Conservation (phyloP, 805 yeast genomes). For the Zygotorulaspora danielsina region DNA sequence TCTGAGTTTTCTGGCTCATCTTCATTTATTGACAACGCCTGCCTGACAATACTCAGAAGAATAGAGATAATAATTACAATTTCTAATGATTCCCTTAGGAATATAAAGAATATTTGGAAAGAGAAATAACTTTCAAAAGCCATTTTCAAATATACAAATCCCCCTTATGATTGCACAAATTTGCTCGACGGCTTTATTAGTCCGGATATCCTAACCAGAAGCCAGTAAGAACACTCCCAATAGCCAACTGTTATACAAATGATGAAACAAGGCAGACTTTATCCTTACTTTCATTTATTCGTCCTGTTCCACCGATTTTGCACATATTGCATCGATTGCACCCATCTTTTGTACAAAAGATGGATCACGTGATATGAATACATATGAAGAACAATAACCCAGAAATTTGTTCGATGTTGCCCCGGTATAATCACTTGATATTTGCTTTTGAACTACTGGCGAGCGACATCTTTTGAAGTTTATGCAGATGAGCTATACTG, state of each 20-base stretch:
- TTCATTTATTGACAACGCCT: slow-evolving; percentile 44
- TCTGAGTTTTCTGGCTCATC: slow-evolving; percentile 10
- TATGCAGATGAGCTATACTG: slow-evolving; percentile 55
- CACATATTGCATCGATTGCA: no score
- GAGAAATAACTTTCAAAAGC: slow-evolving; percentile 52
- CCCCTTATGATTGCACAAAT: no score
- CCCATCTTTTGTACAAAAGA: background rate
- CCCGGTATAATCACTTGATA: background rate
- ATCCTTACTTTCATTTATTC: no score
- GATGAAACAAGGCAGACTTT: no score
- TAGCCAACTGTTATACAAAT: no score
- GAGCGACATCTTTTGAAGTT: slow-evolving; percentile 72
- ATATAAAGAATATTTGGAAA: slow-evolving; percentile 68
- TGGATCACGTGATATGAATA: slow-evolving; percentile 1
- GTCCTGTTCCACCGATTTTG: no score
- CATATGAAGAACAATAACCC: no score
- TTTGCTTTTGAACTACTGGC: slow-evolving; percentile 37
- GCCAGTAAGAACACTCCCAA: no score
- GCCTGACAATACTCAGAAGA: slow-evolving; percentile 63
- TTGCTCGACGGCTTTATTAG: no score
- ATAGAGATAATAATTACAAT: slow-evolving; percentile 74
- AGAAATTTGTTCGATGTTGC: no score
- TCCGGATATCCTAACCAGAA: background rate
- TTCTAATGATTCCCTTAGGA: slow-evolving; percentile 69
- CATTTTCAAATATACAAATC: slow-evolving; percentile 15